These are phyloP conservation scores for Lasiodiplodia sp. DNA, from an alignment of 2,329 filamentous ascomycete species.

Conservation along the genomic window DNA sequence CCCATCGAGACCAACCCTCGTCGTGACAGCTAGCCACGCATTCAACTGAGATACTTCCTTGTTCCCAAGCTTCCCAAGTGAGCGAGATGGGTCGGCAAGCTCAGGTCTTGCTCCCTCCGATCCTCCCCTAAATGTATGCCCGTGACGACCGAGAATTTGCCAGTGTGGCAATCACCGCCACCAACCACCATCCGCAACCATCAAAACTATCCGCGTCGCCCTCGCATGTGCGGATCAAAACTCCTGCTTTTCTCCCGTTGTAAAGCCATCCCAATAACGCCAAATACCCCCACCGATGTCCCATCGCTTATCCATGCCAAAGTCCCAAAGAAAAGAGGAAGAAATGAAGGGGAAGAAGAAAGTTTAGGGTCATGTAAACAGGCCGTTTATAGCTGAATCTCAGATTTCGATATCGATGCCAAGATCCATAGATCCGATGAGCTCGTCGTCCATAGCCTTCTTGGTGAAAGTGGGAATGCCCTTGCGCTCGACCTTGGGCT, in stretches of 20 bases:
- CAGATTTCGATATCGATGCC: constrained; percentile 91
- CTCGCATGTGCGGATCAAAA: background rate
- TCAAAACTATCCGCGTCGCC: background rate
- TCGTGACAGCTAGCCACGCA: background rate
- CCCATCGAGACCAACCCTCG: background rate
- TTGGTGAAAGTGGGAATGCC: constrained; percentile 74
- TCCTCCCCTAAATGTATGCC: background rate
- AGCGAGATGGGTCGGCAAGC: background rate
- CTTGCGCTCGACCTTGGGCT: constrained; percentile 59
- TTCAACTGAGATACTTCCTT: background rate
- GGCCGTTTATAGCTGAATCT: constrained; percentile 30
- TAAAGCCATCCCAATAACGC: constrained; percentile 3
- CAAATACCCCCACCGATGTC: background rate
- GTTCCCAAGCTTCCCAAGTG: background rate
- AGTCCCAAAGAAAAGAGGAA: background rate
- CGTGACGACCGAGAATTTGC: background rate
- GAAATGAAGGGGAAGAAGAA: background rate
- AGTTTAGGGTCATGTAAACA: background rate
- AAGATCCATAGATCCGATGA: constrained; percentile 86
- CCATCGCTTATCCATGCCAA: constrained; percentile 16
- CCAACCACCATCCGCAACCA: background rate
- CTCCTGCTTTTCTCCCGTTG: background rate
- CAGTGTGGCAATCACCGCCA: background rate
- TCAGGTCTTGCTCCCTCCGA: background rate
- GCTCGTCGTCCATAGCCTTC: constrained; percentile 87